Conservation (phyloP, 805 yeast genomes). For the Cyberlindnera misumaiensis region DNA sequence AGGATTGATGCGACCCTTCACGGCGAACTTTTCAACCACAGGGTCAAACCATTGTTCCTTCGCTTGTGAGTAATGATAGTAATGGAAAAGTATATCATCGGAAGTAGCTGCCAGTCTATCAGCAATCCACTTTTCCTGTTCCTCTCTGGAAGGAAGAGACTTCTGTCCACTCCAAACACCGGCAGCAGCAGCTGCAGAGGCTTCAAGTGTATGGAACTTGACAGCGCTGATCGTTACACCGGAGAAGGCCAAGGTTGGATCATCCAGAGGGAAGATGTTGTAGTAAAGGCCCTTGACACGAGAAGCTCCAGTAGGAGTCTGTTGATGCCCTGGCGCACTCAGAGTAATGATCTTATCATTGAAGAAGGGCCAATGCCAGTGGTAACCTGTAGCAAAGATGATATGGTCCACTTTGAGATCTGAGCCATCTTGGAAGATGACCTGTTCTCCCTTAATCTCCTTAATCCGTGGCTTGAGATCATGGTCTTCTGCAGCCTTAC, state of each 20-base stretch:
- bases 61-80: slow-evolving; percentile 2
- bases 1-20: slow-evolving; percentile 5
- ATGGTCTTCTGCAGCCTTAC: slow-evolving; percentile 3
- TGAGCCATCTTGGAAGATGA: slow-evolving; percentile 39
- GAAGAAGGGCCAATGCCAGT: slow-evolving; percentile 29
- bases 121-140: slow-evolving; percentile 31
- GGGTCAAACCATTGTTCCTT: slow-evolving; percentile 6
- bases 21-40: slow-evolving; percentile 4
- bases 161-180: slow-evolving; percentile 42
- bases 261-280: slow-evolving; percentile 37
- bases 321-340: slow-evolving; percentile 12
- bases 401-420: slow-evolving; percentile 40
- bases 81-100: slow-evolving; percentile 3
- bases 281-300: slow-evolving; percentile 33
- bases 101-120: slow-evolving; percentile 22
- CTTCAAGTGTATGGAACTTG: slow-evolving; percentile 44
- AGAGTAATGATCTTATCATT: slow-evolving; percentile 20
- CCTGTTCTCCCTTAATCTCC: slow-evolving; percentile 14
- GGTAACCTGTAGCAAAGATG: slow-evolving; percentile 67
- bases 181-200: slow-evolving; percentile 42
- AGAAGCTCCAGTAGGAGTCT: slow-evolving; percentile 3
- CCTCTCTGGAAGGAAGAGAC: slow-evolving; percentile 31
- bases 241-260: slow-evolving; percentile 38
- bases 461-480: slow-evolving; percentile 4
- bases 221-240: slow-evolving; percentile 34